Base-by-base conservation (phyloP, 306 rosid species). In the Dalbergia cochinchinensis region DNA sequence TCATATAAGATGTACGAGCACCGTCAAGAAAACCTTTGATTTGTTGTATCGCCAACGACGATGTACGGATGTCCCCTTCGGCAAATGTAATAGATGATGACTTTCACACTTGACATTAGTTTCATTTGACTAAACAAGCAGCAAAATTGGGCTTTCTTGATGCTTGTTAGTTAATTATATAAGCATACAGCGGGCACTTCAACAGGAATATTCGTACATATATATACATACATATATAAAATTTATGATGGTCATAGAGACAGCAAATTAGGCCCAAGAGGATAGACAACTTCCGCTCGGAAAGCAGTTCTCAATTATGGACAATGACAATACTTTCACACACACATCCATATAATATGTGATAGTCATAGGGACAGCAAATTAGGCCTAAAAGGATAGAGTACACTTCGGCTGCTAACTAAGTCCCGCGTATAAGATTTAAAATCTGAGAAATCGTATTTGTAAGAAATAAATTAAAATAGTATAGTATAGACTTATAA, bases 1-100 rank as follows among this genome's bases (percentile, higher is more conserved):
- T 53, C 19, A 11, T 22, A 33, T 37, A 34, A 3, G 51, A 26
- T 50, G 67, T 82, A 62, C 72, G 77, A 66, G 78, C 86, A 82
- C 88, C 86, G 84, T 82, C 86, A 78, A 69, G 79, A 64, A 55
- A 69, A 81, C 73, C 68, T 11, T 16, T 55, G 59, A 16, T 45
- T 44, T 61, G 65, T 62, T 61, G 19, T 44, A 63, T 73, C 26
- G 53, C 72, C 64, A 0, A 41, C 58, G 44, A 74, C 37, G 15
- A 51, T 69, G 83, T 8, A 74, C 54, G 47, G 66, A 58, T 78
- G 86, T 53, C 62, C 22, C 73, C 55, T 16, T 53, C 8, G 22
- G 42, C 3, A 15, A 69, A 37, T 31, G 41, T 15, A 71, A 77
- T 71, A 20, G 3, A 82, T 50, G 31, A 14, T 72, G 77, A 66